Evolutionary conservation across 2,329 filamentous ascomycete genomes (phyloP), one percentile per base, ranked within the genome.

Genomic region (Alternaria conjuncta): DNA sequence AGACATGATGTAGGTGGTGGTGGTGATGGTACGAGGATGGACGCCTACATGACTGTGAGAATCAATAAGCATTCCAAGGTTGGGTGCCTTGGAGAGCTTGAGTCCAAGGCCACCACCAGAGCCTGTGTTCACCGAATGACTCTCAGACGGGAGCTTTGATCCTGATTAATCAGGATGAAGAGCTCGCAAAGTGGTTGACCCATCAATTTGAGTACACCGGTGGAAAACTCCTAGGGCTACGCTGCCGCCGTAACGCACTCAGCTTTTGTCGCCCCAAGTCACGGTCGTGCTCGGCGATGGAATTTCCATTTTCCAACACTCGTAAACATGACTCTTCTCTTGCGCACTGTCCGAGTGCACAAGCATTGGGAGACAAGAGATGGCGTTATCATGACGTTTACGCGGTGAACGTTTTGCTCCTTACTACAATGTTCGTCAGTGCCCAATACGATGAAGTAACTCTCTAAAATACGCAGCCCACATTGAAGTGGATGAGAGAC

Each of bases 11-110:
- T 13, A 41, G 4, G 28, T n/a, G 23, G n/a, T 30, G 26, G 18
- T 57, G 45, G 32, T 47, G 23, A 21, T 51, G 26, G 46, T 21
- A n/a, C 32, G 21, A 20, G 26, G 26, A 23, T 46, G 36, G 54
- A 21, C 21, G 36, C 36, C 46, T 9, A 51, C n/a, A 11, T 18
- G 18, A 41, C 20, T 15, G n/a, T n/a, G 46, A 20, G 15, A 10
- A 51, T 61, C 54, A 51, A 44, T 61, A 61, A 61, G 45, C 54
- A 32, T 51, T n/a, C n/a, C n/a, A n/a, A n/a, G n/a, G n/a, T n/a
- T 43, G 30, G 26, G 5, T 20, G 30, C 20, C 28, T 32, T 15
- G 54, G 23, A 32, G 30, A 32, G 28, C 49, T 23, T 51, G 9
- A 51, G 15, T 6, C 3, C n/a, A 41, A 9, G 18, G 18, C 12